phyloP scores from a whole-genome alignment of 257 asterid species.

The Solanum verrucosum region DNA sequence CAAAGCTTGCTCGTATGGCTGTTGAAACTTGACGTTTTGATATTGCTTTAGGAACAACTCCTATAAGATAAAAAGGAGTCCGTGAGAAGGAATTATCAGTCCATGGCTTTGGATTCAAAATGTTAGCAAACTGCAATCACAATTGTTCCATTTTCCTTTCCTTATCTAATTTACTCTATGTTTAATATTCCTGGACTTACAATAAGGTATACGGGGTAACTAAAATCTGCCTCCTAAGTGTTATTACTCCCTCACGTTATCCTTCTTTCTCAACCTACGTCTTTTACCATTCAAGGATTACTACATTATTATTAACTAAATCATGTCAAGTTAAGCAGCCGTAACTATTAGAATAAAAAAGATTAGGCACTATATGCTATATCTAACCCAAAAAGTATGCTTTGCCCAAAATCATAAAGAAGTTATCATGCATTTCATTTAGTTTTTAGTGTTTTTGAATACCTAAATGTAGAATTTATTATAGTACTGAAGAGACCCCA shows the following conservation, averaged over 20 bases:
- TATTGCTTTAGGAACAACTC: slow-evolving; percentile 63
- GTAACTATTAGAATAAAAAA: not conserved
- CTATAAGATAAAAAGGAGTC: slow-evolving; percentile 15
- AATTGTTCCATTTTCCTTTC: not conserved
- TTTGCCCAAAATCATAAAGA: not conserved
- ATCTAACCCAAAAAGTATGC: not conserved
- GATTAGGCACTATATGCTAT: not conserved
- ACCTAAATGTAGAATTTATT: not conserved
- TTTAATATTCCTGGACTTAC: not conserved
- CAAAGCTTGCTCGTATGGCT: slow-evolving; percentile 95
- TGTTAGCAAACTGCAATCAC: not conserved
- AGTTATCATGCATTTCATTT: not conserved
- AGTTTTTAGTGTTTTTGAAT: not conserved
- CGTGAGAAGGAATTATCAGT: not conserved
- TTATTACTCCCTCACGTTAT: not conserved
- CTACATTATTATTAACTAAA: not conserved
- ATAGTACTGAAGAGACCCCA: not conserved
- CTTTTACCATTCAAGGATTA: not conserved
- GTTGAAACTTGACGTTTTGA: slow-evolving; percentile 82
- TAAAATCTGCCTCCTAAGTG: not conserved
- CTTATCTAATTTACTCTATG: not conserved
- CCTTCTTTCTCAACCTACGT: not conserved
- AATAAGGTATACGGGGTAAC: not conserved
- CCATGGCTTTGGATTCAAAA: not conserved
- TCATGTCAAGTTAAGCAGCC: not conserved